Evolutionary conservation across 192 early-diverging fungal species (phyloP).

Genomic region (Coemansia sp.): DNA sequence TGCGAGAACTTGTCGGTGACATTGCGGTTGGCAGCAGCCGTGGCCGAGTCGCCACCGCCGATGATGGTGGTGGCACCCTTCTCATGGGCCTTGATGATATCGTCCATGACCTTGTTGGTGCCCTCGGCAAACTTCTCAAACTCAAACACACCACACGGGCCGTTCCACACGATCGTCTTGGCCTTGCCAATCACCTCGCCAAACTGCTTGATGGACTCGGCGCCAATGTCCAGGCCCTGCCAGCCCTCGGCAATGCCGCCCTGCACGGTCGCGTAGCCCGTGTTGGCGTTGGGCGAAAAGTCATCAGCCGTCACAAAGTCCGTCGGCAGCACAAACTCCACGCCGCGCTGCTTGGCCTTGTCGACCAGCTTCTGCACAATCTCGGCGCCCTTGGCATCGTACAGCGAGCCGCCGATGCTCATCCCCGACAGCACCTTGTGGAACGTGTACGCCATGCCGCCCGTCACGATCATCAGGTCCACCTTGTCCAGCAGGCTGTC

Average conservation of each 20-base stretch:
- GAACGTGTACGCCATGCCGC: slow-evolving; percentile 99
- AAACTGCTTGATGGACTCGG: slow-evolving; percentile 75
- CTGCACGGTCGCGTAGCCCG: slow-evolving; percentile 80
- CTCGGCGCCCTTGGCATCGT: slow-evolving; percentile 82
- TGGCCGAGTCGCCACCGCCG: slow-evolving; percentile 97
- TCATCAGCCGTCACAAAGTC: slow-evolving; percentile 90
- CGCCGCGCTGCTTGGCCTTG: slow-evolving; percentile 87
- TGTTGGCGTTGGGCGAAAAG: slow-evolving; percentile 82
- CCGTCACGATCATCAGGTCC: slow-evolving; percentile 76
- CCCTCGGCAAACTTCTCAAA: slow-evolving; percentile 89
- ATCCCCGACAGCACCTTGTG: slow-evolving; percentile 85
- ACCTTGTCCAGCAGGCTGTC: slow-evolving; percentile 98
- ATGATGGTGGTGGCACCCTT: slow-evolving; percentile 82
- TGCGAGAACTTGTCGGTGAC: slow-evolving; percentile 86
- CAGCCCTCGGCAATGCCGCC: slow-evolving; percentile 87
- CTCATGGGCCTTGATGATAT: slow-evolving; percentile 78
- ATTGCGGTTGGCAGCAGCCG: slow-evolving; percentile 87
- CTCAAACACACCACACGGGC: slow-evolving; percentile 97
- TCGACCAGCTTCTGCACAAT: slow-evolving; percentile 80
- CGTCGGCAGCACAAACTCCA: slow-evolving; percentile 84
- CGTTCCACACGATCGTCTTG: slow-evolving; percentile 99
- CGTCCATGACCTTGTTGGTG: slow-evolving; percentile 82
- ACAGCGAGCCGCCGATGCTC: slow-evolving; percentile 91
- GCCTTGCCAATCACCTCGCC: slow-evolving; percentile 61
- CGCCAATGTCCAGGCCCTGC: slow-evolving; percentile 91